phyloP scores from a whole-genome alignment of 495 filamentous ascomycete species.

The Hypoxylon trugodes region DNA sequence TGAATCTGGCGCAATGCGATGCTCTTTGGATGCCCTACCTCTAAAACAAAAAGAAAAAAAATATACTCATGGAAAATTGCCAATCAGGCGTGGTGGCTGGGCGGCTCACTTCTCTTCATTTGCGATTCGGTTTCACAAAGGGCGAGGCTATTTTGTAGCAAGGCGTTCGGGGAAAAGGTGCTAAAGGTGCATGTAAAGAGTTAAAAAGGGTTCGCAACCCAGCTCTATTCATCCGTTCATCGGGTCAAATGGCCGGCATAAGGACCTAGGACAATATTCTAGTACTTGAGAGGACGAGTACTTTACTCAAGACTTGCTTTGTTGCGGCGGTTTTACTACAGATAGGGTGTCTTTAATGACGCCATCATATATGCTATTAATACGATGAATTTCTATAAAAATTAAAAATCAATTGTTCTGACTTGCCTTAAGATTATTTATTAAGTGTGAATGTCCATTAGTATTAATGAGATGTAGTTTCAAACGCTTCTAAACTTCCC shows the following conservation, averaged over 20 bases:
- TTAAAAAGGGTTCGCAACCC: background rate
- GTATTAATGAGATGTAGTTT: too few species aligned
- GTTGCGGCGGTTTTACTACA: background rate
- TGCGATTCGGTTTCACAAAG: background rate
- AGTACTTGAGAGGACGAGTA: background rate
- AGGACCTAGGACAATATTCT: background rate
- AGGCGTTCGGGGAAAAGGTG: slow-evolving; percentile 28
- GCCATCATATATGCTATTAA: too few species aligned
- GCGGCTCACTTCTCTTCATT: background rate
- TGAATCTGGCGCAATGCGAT: slow-evolving; percentile 83
- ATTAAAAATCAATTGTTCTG: too few species aligned
- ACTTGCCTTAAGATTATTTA: too few species aligned
- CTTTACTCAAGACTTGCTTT: background rate
- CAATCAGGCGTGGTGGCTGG: background rate
- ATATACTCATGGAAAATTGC: background rate
- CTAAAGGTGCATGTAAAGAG: background rate
- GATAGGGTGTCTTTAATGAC: too few species aligned
- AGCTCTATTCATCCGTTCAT: too few species aligned
- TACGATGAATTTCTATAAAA: too few species aligned
- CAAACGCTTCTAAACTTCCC: too few species aligned
- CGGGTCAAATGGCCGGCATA: background rate
- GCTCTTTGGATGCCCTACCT: slow-evolving; percentile 98
- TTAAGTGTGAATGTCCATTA: too few species aligned
- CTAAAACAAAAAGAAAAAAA: slow-evolving; percentile 49
- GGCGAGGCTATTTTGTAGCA: slow-evolving; percentile 24